phyloP scores from a whole-genome alignment of 2,329 filamentous ascomycete genomes.

The Aspergillus fijiensis region DNA sequence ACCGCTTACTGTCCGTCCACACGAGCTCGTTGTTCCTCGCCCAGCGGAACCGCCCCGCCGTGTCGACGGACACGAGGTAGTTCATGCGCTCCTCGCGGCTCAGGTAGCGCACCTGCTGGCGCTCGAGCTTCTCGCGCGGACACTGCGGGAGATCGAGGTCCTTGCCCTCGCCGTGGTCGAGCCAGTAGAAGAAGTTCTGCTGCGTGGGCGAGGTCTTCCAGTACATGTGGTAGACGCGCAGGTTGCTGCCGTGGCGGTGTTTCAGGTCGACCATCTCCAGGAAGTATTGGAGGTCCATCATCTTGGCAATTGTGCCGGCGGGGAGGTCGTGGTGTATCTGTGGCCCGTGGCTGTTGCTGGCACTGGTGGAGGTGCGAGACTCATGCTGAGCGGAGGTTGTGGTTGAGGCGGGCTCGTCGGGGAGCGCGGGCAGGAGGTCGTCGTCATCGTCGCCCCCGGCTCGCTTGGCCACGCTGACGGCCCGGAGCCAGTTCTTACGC shows the following conservation, averaged over 20 bases:
- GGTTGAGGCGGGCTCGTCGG: conserved; percentile 25
- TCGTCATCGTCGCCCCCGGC: conserved; percentile 66
- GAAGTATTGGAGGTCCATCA: conserved; percentile 85
- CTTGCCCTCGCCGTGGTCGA: conserved; percentile 77
- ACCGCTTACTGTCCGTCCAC: conserved; percentile 67
- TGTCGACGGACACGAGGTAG: conserved; percentile 76
- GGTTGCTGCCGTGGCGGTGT: conserved; percentile 81
- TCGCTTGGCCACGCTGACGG: conserved; percentile 66
- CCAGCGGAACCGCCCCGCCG: conserved; percentile 76
- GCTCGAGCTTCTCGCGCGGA: conserved; percentile 70
- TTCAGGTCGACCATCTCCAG: conserved; percentile 82
- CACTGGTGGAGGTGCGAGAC: background rate
- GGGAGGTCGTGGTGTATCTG: conserved; percentile 45
- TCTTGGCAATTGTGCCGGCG: conserved; percentile 66
- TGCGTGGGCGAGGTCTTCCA: conserved; percentile 77
- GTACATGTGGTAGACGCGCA: conserved; percentile 76
- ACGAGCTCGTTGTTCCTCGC: conserved; percentile 77
- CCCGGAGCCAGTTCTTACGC: conserved; percentile 72
- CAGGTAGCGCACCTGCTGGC: conserved; percentile 79
- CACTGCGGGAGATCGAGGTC: conserved; percentile 68
- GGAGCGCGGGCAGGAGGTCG: conserved; percentile 23
- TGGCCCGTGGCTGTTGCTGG: conserved; percentile 9
- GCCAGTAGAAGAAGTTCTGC: conserved; percentile 93
- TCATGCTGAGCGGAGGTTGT: background rate
- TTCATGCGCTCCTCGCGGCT: conserved; percentile 76